A percentile compares a stretch with the other conserved stretches of the same genome.
Evolutionary conservation across 768 basidiomycete genomes (phyloP).

Genomic region (Boletus tomentosulus): DNA sequence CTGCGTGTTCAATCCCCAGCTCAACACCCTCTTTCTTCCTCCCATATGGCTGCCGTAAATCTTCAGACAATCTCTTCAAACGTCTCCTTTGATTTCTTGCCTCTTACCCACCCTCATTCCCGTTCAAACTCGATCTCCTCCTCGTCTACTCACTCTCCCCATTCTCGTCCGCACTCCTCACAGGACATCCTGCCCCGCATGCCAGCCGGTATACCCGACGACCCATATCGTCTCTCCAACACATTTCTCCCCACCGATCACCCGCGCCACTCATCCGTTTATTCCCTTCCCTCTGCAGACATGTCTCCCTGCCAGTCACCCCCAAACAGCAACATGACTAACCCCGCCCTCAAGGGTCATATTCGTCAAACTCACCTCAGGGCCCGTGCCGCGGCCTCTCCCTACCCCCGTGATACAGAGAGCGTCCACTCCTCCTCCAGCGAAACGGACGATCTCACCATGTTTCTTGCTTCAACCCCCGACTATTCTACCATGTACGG

Average conservation of each 20-base stretch:
- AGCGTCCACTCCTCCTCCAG: constrained; percentile 84
- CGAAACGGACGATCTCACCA: constrained; percentile 83
- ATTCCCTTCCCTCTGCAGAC: constrained; percentile 38
- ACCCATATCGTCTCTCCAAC: constrained; percentile 66
- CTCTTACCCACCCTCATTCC: constrained; percentile 60
- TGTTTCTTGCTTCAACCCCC: constrained; percentile 59
- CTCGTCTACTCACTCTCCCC: constrained; percentile 65
- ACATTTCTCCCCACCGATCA: constrained; percentile 44
- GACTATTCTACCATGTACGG: constrained; percentile 71
- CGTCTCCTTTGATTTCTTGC: constrained; percentile 69
- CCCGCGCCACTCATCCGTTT: constrained; percentile 43
- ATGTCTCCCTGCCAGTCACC: constrained; percentile 57
- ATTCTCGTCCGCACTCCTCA: constrained; percentile 75
- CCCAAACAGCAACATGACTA: constrained; percentile 70
- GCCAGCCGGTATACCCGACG: constrained; percentile 54
- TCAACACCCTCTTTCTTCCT: constrained; percentile 37
- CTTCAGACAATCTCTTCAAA: constrained; percentile 67
- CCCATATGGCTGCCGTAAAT: constrained; percentile 67
- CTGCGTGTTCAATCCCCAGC: constrained; percentile 31
- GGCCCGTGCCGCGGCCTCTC: constrained; percentile 75
- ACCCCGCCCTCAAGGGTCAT: constrained; percentile 74
- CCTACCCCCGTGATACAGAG: constrained; percentile 82
- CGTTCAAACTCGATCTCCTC: constrained; percentile 78
- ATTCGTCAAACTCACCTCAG: constrained; percentile 73
- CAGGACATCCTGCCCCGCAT: constrained; percentile 58